Percentiles rank a stretch among this genome's conserved stretches.
These are phyloP conservation scores for Cantharellus cinnabarinus DNA, from an alignment of 768 basidiomycete genomes.

Conservation along the genomic window DNA sequence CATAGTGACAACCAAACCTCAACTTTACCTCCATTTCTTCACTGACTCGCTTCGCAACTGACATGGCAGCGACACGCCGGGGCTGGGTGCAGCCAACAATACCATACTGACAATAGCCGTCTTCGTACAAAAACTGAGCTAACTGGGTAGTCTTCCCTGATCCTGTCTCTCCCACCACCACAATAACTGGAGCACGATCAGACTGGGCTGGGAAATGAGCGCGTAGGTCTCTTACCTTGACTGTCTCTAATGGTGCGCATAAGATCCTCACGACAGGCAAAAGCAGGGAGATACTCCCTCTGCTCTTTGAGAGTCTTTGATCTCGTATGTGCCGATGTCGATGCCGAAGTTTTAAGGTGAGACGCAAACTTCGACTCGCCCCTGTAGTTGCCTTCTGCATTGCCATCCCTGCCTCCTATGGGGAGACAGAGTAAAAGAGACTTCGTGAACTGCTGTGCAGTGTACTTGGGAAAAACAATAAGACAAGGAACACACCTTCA, in stretches of 20 bases:
- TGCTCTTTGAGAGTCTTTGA: conserved; percentile 81
- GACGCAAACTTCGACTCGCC: conserved; percentile 95
- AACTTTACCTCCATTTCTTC: conserved; percentile 87
- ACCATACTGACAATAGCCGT: conserved; percentile 79
- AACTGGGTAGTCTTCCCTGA: conserved; percentile 98
- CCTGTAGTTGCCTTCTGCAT: conserved; percentile 44
- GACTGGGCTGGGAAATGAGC: conserved; percentile 1
- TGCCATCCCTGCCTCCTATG: conserved; percentile 23
- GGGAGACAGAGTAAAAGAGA: conserved; percentile 11
- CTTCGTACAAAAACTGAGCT: conserved; percentile 88
- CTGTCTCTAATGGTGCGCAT: conserved; percentile 80
- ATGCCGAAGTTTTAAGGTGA: conserved; percentile 63
- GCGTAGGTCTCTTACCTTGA: conserved; percentile 39
- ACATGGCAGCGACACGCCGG: conserved; percentile 97
- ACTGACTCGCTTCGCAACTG: conserved; percentile 97
- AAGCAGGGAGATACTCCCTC: conserved; percentile 89
- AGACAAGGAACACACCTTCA: conserved; percentile 16
- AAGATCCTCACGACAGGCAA: conserved; percentile 88
- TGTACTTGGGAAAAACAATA: conserved; percentile 26
- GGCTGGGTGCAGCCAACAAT: conserved; percentile 96
- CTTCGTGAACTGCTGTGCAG: conserved; percentile 52
- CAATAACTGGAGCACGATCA: conserved; percentile 35
- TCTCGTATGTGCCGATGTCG: conserved; percentile 64
- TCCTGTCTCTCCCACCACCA: conserved; percentile 99
- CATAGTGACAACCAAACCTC: background rate